Base-by-base conservation (phyloP, 2,329 filamentous ascomycete species). In the Tolypocladium paradoxum region DNA sequence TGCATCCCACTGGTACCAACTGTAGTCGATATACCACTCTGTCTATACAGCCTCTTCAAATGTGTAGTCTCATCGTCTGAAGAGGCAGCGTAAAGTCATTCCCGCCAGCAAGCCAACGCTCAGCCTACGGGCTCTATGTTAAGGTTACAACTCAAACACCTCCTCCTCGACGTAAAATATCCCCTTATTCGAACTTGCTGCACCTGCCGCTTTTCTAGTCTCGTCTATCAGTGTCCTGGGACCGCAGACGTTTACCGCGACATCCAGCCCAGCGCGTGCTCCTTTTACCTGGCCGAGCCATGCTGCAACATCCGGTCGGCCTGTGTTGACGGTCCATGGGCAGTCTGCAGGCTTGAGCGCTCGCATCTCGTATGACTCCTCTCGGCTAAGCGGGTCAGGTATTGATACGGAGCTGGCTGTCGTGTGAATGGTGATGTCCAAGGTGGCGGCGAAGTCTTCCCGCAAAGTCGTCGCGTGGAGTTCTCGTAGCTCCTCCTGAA, bases 181-280 rank as follows among this genome's bases (percentile, higher is more conserved):
- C 4, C 43, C 43, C 4, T 29, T 29, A 6, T 46, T 27, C 8
- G 27, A 29, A 18, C 27, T 46, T 18, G 27, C 43, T 5, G 27
- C 43, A 18, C 27, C 43, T 12, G 43, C 45, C 3, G 46, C 52
- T 20, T 16, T 50, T 34, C 52, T 46, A 6, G 46, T 38, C 20
- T 53, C 36, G 6, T 37, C 36, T 18, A 53, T 33, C 37, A 53
- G 16, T 6, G 31, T 4, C 11, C 29, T 46, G 11, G 52, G 52
- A 16, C 52, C 53, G 24, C 53, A 50, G 16, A 54, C 29, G n/a
- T 37, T 54, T 2, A 54, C 49, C 18, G 38, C 48, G 2, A 43
- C 43, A 48, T 54, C 52, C 34, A 46, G 24, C 1, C 52, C 48
- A 12, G 43, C 4, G n/a, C 35, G 49, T 35, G 34, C 11, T 18